Percentiles rank a stretch among this genome's conserved stretches.
These are phyloP conservation scores for Flagelloscypha sp. DNA, from an alignment of 768 basidiomycete species.

Conservation along the genomic window DNA sequence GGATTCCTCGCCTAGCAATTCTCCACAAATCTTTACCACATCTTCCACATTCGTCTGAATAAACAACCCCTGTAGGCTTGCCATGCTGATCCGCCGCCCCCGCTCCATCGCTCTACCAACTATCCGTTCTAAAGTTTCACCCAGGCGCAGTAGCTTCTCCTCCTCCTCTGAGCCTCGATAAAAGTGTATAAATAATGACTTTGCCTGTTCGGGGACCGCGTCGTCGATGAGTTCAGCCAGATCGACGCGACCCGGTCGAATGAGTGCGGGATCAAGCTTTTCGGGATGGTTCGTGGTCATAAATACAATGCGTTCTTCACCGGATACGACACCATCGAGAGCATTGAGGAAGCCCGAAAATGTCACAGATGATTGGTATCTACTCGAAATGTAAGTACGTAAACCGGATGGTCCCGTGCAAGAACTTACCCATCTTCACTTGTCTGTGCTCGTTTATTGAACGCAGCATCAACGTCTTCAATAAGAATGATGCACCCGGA, in stretches of 20 bases:
- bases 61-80: constrained; percentile 89
- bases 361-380: constrained; percentile 91
- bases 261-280: constrained; percentile 85
- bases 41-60: constrained; percentile 62
- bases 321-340: constrained; percentile 93
- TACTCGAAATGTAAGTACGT: constrained; percentile 21
- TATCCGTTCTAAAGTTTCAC: constrained; percentile 40
- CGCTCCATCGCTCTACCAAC: constrained; percentile 43
- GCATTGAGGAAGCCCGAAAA: constrained; percentile 98
- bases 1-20: constrained; percentile 31
- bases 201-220: constrained; percentile 74
- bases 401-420: background rate
- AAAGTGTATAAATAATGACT: constrained; percentile 72
- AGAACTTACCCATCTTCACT: constrained; percentile 79
- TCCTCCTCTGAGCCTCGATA: constrained; percentile 50
- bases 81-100: constrained; percentile 82
- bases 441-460: constrained; percentile 86
- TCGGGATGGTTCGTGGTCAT: constrained; percentile 98
- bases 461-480: constrained; percentile 96
- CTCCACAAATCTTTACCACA: constrained; percentile 43
- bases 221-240: constrained; percentile 78
- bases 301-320: constrained; percentile 96
- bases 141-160: constrained; percentile 35
- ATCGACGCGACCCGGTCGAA: constrained; percentile 94
- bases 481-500: constrained; percentile 92